phyloP scores from a whole-genome alignment of 768 basidiomycete species.

The Leccinum subgranulosum region DNA sequence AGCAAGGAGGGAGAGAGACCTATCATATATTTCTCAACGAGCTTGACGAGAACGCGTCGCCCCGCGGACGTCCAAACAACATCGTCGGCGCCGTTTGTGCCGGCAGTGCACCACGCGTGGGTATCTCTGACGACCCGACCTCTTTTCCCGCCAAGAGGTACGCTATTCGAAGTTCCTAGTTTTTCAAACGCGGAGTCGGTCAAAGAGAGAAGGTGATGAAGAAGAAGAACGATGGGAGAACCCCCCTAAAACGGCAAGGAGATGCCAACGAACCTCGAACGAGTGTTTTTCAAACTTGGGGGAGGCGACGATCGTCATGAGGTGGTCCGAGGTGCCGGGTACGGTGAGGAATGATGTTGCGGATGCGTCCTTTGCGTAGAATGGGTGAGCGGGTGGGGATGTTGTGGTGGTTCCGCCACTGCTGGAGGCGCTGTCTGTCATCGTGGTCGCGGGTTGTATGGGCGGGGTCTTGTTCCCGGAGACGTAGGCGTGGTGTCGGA shows the following conservation, averaged over 20 bases:
- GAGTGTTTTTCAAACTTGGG: slow-evolving; percentile 42
- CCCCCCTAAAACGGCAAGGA: slow-evolving; percentile 32
- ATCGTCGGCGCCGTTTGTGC: slow-evolving; percentile 20
- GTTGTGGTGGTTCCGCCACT: neutral
- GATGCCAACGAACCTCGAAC: slow-evolving; percentile 40
- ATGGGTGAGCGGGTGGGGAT: slow-evolving; percentile 7
- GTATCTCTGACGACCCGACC: slow-evolving; percentile 40
- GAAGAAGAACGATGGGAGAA: slow-evolving; percentile 13
- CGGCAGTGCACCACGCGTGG: slow-evolving; percentile 22
- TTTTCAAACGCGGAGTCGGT: neutral
- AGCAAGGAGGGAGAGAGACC: neutral
- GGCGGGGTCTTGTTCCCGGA: slow-evolving; percentile 32
- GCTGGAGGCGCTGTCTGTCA: slow-evolving; percentile 1
- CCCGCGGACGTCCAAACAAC: slow-evolving; percentile 30
- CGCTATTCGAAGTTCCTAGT: slow-evolving; percentile 52
- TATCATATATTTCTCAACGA: slow-evolving; percentile 18
- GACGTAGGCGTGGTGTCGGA: slow-evolving; percentile 40
- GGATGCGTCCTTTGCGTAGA: slow-evolving; percentile 24
- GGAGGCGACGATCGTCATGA: slow-evolving; percentile 37
- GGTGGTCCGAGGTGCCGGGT: slow-evolving; percentile 26
- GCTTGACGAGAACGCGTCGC: slow-evolving; percentile 30
- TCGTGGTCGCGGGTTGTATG: neutral
- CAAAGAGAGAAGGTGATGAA: neutral
- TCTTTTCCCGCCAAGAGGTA: slow-evolving; percentile 41
- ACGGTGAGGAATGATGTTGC: slow-evolving; percentile 22